phyloP scores from a whole-genome alignment of 1,284 basidiomycete species.

The Cutaneotrichosporon mucoides region DNA sequence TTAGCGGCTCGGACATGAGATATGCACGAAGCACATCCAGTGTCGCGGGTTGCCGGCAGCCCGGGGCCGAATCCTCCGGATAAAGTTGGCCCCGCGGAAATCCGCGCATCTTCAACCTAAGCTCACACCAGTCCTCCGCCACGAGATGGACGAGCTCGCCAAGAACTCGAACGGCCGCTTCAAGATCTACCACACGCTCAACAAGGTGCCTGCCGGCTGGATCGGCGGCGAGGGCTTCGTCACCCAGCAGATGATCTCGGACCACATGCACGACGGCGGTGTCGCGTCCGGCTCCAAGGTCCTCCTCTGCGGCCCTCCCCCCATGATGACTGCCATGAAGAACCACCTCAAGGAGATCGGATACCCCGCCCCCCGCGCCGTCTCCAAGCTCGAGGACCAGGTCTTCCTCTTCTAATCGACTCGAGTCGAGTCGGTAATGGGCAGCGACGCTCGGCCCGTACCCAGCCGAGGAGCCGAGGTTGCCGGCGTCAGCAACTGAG shows the following conservation, averaged over 20 bases:
- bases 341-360: conserved; percentile 79
- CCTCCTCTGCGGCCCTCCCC: conserved; percentile 87
- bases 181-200: conserved; percentile 72
- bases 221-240: conserved; percentile 87
- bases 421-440: background rate
- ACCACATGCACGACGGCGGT: conserved; percentile 54
- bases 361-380: conserved; percentile 80
- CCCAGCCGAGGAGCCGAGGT: too few relatives aligned
- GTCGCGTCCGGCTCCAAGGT: conserved; percentile 66
- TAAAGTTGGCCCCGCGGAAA: too few relatives aligned
- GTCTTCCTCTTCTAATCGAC: conserved; percentile 53
- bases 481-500: too few relatives aligned
- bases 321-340: conserved; percentile 98
- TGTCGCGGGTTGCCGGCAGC: too few relatives aligned
- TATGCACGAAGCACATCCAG: too few relatives aligned
- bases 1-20: too few relatives aligned
- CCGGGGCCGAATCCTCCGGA: too few relatives aligned
- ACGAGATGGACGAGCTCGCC: conserved; percentile 70
- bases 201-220: conserved; percentile 87
- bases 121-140: conserved; percentile 61
- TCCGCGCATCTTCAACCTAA: too few relatives aligned
- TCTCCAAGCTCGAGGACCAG: conserved; percentile 90
- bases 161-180: conserved; percentile 60
- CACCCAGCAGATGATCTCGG: conserved; percentile 85
- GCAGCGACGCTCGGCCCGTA: background rate